These are phyloP conservation scores for Dioscorea dumetorum DNA, from an alignment of 106 monocot genomes.

Conservation along the genomic window DNA sequence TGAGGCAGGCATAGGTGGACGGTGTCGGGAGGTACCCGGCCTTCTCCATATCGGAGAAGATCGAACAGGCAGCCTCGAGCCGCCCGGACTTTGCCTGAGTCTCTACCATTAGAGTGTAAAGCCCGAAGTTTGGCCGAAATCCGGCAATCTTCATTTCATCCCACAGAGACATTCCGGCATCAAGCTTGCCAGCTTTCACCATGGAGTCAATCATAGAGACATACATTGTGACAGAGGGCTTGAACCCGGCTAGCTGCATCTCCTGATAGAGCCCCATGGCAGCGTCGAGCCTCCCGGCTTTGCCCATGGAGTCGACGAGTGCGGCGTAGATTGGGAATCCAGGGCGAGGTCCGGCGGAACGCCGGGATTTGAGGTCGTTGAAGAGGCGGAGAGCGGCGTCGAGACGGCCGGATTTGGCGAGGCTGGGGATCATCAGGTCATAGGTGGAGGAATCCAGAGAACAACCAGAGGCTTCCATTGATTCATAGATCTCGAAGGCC, in stretches of 20 bases:
- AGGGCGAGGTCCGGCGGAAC: slow-evolving; percentile 5
- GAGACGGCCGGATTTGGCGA: slow-evolving; percentile 78
- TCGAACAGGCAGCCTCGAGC: slow-evolving; percentile 41
- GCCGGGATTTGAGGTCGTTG: slow-evolving; percentile 33
- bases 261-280: slow-evolving; percentile 60
- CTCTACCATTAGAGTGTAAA: slow-evolving; percentile 89
- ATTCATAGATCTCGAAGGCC: slow-evolving; percentile 89
- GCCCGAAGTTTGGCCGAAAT: slow-evolving; percentile 74
- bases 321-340: slow-evolving; percentile 43
- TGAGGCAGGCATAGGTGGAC: slow-evolving; percentile 56
- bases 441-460: slow-evolving; percentile 51
- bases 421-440: slow-evolving; percentile 67
- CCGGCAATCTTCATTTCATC: slow-evolving; percentile 69
- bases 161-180: slow-evolving; percentile 67
- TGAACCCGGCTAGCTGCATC: slow-evolving; percentile 56
- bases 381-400: slow-evolving; percentile 74
- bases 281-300: slow-evolving; percentile 81
- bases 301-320: slow-evolving; percentile 74
- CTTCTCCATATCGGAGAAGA: slow-evolving; percentile 90
- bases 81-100: slow-evolving; percentile 73
- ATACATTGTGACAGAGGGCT: slow-evolving; percentile 37
- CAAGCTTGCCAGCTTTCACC: slow-evolving; percentile 84
- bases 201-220: slow-evolving; percentile 67
- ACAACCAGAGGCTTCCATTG: slow-evolving; percentile 27
- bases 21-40: slow-evolving; percentile 89